phyloP scores from a whole-genome alignment of 495 filamentous ascomycete species.

The Lasiosphaeria hispida region DNA sequence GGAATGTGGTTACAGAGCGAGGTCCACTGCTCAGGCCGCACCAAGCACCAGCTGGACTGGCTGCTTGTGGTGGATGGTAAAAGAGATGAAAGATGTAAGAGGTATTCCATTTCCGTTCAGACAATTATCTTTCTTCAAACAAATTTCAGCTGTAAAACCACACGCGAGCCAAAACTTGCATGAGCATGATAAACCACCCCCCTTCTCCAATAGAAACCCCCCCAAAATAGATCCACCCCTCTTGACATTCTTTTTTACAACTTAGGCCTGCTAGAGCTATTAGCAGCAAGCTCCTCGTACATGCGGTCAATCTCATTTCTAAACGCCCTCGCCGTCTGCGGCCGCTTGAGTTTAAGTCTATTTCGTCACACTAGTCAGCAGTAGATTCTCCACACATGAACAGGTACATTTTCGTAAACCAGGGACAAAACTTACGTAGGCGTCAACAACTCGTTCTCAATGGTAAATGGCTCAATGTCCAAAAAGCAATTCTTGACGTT shows the following conservation, averaged over 20 bases:
- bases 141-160: too few species aligned
- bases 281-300: slow-evolving; percentile 64
- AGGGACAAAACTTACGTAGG: slow-evolving; percentile 73
- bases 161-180: too few species aligned
- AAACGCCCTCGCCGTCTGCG: slow-evolving; percentile 78
- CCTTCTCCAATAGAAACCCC: neutral
- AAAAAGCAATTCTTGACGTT: slow-evolving; percentile 71
- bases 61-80: too few species aligned
- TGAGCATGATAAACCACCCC: neutral
- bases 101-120: too few species aligned
- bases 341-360: slow-evolving; percentile 92
- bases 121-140: too few species aligned
- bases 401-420: neutral
- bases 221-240: too few species aligned
- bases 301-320: slow-evolving; percentile 71
- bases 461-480: slow-evolving; percentile 83
- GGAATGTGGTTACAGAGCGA: too few species aligned
- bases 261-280: slow-evolving; percentile 38
- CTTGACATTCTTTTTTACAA: slow-evolving; percentile 29
- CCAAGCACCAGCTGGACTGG: too few species aligned
- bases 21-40: too few species aligned
- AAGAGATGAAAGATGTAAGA: too few species aligned
- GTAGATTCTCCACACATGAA: neutral
- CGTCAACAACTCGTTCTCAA: slow-evolving; percentile 92
- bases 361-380: slow-evolving; percentile 1